Evolutionary conservation across 164 flowering plant genomes (phyloP).

Genomic region (Vitis riparia): DNA sequence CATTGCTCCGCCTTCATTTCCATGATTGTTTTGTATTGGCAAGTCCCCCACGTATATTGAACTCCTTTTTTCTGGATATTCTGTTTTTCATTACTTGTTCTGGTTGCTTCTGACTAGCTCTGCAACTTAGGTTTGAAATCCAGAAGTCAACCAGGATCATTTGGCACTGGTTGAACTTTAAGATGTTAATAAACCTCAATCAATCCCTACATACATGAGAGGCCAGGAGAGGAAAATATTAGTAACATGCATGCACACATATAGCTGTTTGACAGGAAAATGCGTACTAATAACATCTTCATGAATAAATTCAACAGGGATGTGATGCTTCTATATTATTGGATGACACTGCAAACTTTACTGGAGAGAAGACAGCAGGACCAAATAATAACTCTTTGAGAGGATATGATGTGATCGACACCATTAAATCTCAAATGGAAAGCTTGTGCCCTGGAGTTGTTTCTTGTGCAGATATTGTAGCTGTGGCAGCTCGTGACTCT

Average conservation of each 20-base stretch:
- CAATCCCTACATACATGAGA: too few species aligned
- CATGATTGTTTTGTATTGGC: constrained; percentile 38
- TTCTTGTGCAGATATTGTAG: constrained; percentile 50
- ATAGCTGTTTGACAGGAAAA: too few species aligned
- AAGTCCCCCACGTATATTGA: background rate
- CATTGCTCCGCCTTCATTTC: constrained; percentile 32
- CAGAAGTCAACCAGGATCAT: too few species aligned
- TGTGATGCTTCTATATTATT: constrained; percentile 42
- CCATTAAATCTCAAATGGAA: constrained; percentile 34
- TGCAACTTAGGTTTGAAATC: too few species aligned
- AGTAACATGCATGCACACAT: too few species aligned
- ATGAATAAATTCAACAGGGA: constrained; percentile 19
- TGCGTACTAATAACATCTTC: too few species aligned
- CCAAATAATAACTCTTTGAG: constrained; percentile 28
- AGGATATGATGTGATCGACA: constrained; percentile 44
- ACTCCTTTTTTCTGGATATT: background rate
- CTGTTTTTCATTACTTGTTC: background rate
- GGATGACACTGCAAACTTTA: constrained; percentile 30
- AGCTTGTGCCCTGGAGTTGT: constrained; percentile 37
- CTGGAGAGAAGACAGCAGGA: constrained; percentile 33
- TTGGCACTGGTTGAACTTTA: too few species aligned
- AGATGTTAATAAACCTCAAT: too few species aligned
- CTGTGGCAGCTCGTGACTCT: constrained; percentile 39
- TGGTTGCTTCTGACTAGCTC: too few species aligned
- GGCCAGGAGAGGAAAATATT: too few species aligned